These are phyloP conservation scores for Narthecium ossifragum DNA, from an alignment of 106 monocot species.

Conservation along the genomic window DNA sequence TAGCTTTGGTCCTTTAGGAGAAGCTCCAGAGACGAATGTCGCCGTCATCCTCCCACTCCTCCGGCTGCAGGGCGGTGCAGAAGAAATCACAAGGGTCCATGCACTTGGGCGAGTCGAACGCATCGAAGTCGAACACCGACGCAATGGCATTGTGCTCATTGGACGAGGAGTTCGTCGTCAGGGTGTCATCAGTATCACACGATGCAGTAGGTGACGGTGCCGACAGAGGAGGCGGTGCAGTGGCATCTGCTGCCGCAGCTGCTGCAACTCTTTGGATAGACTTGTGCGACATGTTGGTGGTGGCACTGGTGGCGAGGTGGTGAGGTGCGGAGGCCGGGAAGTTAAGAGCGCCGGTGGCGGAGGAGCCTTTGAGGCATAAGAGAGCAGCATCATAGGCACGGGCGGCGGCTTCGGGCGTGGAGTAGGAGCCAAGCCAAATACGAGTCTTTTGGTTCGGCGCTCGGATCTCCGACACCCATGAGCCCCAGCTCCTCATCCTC, in stretches of 20 bases:
- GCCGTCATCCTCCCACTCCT: slow-evolving; percentile 14
- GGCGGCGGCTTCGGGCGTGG: slow-evolving; percentile 46
- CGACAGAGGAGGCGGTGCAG: background rate
- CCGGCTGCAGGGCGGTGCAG: background rate
- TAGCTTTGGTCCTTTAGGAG: slow-evolving; percentile 3
- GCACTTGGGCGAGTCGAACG: slow-evolving; percentile 21
- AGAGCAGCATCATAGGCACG: slow-evolving; percentile 52
- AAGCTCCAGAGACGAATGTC: slow-evolving; percentile 38
- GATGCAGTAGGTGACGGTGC: background rate
- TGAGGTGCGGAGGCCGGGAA: slow-evolving; percentile 15
- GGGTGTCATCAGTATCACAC: background rate
- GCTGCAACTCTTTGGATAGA: slow-evolving; percentile 53
- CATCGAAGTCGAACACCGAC: slow-evolving; percentile 16
- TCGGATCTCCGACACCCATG: slow-evolving; percentile 68
- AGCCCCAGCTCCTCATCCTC: slow-evolving; percentile 69
- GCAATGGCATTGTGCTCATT: background rate
- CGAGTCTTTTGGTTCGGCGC: slow-evolving; percentile 53
- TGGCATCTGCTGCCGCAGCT: slow-evolving; percentile 31
- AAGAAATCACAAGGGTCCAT: slow-evolving; percentile 9
- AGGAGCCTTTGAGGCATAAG: slow-evolving; percentile 44
- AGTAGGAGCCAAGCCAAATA: slow-evolving; percentile 67
- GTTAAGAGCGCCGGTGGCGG: slow-evolving; percentile 45
- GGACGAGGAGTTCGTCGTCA: background rate
- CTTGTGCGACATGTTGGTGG: slow-evolving; percentile 35
- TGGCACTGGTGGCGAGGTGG: background rate